Conservation (phyloP, 345 rosid species). For the Salix arbutifolia region DNA sequence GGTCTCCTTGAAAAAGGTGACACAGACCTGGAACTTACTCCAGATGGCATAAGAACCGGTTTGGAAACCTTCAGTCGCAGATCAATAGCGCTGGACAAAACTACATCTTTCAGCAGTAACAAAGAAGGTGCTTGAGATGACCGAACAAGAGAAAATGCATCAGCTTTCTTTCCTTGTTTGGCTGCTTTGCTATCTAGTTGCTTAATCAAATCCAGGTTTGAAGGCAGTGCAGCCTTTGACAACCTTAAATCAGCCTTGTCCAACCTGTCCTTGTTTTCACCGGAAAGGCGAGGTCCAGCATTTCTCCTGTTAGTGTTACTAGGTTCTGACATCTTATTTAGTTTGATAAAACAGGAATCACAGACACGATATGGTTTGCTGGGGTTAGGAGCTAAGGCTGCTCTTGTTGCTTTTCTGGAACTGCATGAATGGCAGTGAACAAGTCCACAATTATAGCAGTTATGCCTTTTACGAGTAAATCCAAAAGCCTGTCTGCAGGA, state of each 20-base stretch:
- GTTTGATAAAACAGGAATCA: conserved; percentile 74
- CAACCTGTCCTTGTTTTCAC: conserved; percentile 82
- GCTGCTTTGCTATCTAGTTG: conserved; percentile 93
- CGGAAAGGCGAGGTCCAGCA: conserved; percentile 73
- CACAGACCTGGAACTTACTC: conserved; percentile 84
- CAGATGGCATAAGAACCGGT: conserved; percentile 66
- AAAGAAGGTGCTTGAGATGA: conserved; percentile 73
- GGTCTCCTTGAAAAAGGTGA: conserved; percentile 95
- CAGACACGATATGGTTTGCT: conserved; percentile 88
- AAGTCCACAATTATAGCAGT: conserved; percentile 95
- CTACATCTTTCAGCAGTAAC: conserved; percentile 76
- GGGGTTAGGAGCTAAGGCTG: conserved; percentile 84
- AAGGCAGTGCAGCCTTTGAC: conserved; percentile 61
- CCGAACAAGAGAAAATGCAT: conserved; percentile 69
- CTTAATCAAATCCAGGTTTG: conserved; percentile 86
- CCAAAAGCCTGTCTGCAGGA: conserved; percentile 93
- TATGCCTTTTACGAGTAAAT: conserved; percentile 87
- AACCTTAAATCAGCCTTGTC: conserved; percentile 80
- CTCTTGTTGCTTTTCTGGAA: conserved; percentile 73
- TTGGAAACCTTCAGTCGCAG: conserved; percentile 59
- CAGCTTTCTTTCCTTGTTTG: conserved; percentile 76
- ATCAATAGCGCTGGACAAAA: conserved; percentile 59
- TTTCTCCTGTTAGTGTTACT: conserved; percentile 54
- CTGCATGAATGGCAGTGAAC: conserved; percentile 97
- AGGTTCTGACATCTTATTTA: conserved; percentile 67